Conservation (phyloP, 2,329 filamentous ascomycete genomes). For the Penicillium sp. region DNA sequence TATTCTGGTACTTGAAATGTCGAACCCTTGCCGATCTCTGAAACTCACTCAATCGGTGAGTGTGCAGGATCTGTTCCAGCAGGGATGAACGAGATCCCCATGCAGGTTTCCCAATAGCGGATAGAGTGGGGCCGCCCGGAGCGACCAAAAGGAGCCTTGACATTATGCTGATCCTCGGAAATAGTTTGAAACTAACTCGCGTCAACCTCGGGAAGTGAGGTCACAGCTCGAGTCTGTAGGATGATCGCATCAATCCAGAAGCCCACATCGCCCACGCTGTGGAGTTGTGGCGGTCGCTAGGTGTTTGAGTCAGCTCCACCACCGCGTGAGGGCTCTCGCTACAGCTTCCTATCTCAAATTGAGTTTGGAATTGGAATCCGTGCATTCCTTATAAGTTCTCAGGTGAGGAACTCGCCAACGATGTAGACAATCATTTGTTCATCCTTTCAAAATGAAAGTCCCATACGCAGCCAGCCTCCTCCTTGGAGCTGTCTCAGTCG, state of each 20-base stretch:
- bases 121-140: not conserved
- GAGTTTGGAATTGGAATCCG: not conserved
- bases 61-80: not conserved
- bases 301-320: not conserved
- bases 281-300: not conserved
- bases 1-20: too few species aligned
- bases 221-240: not conserved
- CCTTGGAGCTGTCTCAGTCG: constrained; percentile 11
- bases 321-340: not conserved
- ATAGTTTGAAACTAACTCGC: not conserved
- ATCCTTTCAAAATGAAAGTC: constrained; percentile 4
- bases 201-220: not conserved
- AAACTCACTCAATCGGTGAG: not conserved
- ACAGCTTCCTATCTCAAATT: not conserved
- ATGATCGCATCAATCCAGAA: not conserved
- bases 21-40: not conserved
- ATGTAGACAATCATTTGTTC: not conserved
- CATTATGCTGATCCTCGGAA: not conserved
- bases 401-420: not conserved
- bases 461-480: constrained; percentile 2
- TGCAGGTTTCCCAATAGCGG: not conserved
- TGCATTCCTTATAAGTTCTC: constrained; percentile 4
- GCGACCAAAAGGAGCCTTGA: too few species aligned
- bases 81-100: not conserved
- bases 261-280: not conserved